phyloP scores from a whole-genome alignment of 331 rosid genomes.

The Quercus lobata region DNA sequence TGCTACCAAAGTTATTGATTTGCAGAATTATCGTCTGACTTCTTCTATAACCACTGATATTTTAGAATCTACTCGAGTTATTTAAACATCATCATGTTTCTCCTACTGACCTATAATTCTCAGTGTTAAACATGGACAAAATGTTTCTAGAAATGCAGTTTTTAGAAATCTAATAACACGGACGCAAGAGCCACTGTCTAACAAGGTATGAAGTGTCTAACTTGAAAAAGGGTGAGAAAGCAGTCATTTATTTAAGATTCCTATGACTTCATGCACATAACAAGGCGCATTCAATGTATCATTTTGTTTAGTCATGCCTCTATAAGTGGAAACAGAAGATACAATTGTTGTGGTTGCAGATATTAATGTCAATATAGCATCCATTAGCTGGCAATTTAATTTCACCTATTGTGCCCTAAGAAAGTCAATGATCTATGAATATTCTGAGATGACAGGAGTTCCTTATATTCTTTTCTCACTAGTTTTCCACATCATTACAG shows the following conservation, averaged over 20 bases:
- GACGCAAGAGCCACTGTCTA: neutral
- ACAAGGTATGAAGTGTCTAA: neutral
- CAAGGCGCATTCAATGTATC: neutral
- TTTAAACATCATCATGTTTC: neutral
- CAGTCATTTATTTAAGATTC: neutral
- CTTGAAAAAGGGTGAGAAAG: neutral
- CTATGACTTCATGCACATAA: neutral
- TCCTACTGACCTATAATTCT: neutral
- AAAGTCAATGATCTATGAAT: neutral
- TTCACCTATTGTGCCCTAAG: neutral
- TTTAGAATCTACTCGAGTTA: neutral
- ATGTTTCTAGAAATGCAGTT: neutral
- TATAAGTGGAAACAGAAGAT: neutral
- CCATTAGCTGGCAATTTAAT: neutral
- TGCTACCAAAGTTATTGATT: neutral
- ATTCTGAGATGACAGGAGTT: neutral
- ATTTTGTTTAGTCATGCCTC: neutral
- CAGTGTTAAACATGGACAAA: neutral
- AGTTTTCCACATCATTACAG: constrained; percentile 34
- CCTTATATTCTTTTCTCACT: constrained; percentile 9
- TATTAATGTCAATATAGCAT: neutral
- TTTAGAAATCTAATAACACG: neutral
- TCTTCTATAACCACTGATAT: constrained; percentile 2
- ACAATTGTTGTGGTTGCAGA: neutral
- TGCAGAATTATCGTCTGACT: neutral